A percentile compares a stretch with the other conserved stretches of the same genome.
Conservation (phyloP, 2,329 filamentous ascomycete genomes). For the Pyrenophora teres region DNA sequence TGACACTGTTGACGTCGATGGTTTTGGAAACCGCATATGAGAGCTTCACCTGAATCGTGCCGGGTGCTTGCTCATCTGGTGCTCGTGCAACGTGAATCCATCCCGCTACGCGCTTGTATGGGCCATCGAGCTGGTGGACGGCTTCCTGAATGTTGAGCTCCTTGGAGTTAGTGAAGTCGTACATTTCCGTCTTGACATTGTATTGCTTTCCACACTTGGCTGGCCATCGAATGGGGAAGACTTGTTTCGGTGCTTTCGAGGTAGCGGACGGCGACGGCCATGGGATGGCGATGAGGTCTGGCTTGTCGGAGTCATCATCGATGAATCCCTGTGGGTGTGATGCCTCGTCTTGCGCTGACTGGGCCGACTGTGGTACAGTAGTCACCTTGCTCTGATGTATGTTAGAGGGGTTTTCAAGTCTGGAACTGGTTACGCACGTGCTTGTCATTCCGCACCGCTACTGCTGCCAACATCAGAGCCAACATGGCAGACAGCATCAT, state of each 20-base stretch:
- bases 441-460: slow-evolving; percentile 21
- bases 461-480: slow-evolving; percentile 26
- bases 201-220: slow-evolving; percentile 41
- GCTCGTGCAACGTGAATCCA: slow-evolving; percentile 47
- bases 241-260: slow-evolving; percentile 18
- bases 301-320: slow-evolving; percentile 19
- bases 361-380: slow-evolving; percentile 11
- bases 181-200: slow-evolving; percentile 39
- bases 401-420: not conserved
- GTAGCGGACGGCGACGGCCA: slow-evolving; percentile 22
- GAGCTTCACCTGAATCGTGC: slow-evolving; percentile 45
- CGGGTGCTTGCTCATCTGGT: slow-evolving; percentile 38
- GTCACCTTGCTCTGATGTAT: slow-evolving; percentile 12
- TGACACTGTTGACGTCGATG: slow-evolving; percentile 38
- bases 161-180: slow-evolving; percentile 29
- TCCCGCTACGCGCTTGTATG: slow-evolving; percentile 45
- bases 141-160: slow-evolving; percentile 37
- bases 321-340: slow-evolving; percentile 19
- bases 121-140: slow-evolving; percentile 38
- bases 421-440: slow-evolving; percentile 19
- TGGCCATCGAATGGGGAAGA: slow-evolving; percentile 45
- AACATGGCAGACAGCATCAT: slow-evolving; percentile 31
- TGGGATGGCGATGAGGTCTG: slow-evolving; percentile 16
- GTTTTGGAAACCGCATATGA: slow-evolving; percentile 46
- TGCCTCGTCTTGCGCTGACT: slow-evolving; percentile 16